These are phyloP conservation scores for Maudiozyma humilis DNA, from an alignment of 1,139 yeast species.

Conservation along the genomic window DNA sequence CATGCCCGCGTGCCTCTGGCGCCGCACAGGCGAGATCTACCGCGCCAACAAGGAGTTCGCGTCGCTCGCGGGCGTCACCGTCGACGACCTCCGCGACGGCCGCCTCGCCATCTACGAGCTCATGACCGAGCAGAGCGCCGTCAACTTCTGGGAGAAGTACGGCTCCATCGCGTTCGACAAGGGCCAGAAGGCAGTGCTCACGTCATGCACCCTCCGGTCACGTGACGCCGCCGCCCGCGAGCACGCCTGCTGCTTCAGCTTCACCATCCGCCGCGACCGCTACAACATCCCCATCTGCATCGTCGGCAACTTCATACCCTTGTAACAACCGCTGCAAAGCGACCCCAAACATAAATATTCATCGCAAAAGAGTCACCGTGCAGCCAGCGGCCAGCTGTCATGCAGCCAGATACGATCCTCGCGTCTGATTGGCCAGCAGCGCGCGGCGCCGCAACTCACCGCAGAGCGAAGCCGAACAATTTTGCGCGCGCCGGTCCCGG, in stretches of 20 bases:
- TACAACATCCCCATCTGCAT: conserved; percentile 95
- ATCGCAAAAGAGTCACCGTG: not conserved
- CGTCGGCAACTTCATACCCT: conserved; percentile 82
- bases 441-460: too few species aligned
- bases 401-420: not conserved
- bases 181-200: conserved; percentile 89
- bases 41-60: conserved; percentile 97
- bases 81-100: conserved; percentile 89
- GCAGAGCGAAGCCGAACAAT: too few species aligned
- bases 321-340: conserved; percentile 27
- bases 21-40: conserved; percentile 94
- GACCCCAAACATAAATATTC: not conserved
- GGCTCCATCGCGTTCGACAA: conserved; percentile 95
- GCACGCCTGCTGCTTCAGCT: conserved; percentile 86
- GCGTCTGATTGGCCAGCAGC: not conserved
- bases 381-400: not conserved
- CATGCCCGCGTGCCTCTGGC: conserved; percentile 94
- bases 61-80: conserved; percentile 81
- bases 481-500: too few species aligned
- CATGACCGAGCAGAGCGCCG: conserved; percentile 95
- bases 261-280: conserved; percentile 85
- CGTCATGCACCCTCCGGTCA: conserved; percentile 82
- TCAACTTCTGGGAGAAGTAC: conserved; percentile 96
- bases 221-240: conserved; percentile 67
- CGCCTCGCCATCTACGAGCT: conserved; percentile 86